Percentiles rank a stretch among this genome's conserved stretches.
Evolutionary conservation across 164 flowering plant species (phyloP).

Genomic region (Umbellularia californica): DNA sequence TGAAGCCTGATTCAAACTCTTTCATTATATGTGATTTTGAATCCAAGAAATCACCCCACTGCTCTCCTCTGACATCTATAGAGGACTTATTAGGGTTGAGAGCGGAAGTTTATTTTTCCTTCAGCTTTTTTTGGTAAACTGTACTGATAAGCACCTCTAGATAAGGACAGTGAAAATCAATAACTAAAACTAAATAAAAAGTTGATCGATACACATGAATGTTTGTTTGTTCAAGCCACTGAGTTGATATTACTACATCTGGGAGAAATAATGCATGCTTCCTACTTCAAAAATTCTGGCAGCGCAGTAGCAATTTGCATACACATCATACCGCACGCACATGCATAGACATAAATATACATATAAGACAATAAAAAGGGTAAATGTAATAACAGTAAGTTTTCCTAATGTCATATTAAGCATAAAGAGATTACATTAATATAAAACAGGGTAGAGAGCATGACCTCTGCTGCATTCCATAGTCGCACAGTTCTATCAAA

Average conservation of each 20-base stretch:
- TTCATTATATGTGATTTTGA: too few relatives aligned
- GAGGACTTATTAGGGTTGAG: too few relatives aligned
- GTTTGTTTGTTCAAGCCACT: background rate
- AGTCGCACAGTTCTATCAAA: slow-evolving; percentile 75
- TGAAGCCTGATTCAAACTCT: too few relatives aligned
- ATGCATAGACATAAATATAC: too few relatives aligned
- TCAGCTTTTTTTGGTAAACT: background rate
- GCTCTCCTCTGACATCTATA: too few relatives aligned
- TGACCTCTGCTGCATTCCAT: slow-evolving; percentile 92
- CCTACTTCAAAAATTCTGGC: background rate
- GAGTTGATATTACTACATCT: background rate
- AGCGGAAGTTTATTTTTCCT: too few relatives aligned
- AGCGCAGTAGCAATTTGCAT: background rate
- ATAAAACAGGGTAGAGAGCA: slow-evolving; percentile 1
- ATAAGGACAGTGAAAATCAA: background rate
- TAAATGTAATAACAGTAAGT: too few relatives aligned
- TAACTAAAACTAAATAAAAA: background rate
- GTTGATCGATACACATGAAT: background rate
- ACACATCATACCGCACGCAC: too few relatives aligned
- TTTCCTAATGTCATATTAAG: background rate
- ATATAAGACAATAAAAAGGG: background rate
- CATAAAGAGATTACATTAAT: background rate
- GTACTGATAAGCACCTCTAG: background rate
- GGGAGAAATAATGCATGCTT: background rate
- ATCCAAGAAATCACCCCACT: too few relatives aligned